Base-by-base conservation (phyloP, 83 land plant species). In the Picea engelmannii region DNA sequence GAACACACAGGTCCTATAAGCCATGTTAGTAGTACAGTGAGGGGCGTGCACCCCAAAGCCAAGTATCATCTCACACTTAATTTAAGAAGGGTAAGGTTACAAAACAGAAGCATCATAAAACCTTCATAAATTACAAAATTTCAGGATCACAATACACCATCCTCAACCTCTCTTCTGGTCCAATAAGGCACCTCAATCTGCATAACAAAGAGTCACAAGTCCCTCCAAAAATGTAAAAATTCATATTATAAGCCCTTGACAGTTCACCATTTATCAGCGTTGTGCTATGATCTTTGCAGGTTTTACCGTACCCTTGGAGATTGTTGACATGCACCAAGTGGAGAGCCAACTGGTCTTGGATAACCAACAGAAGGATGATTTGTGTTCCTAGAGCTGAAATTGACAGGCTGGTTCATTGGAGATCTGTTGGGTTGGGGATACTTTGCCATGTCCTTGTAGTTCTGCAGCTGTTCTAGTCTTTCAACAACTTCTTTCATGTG, bases 401-500 rank as follows among this genome's bases (percentile, higher is more conserved):
- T 76, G 38, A 76, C 76, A 3, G 13, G 47, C 16, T 52, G 78
- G 13, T 24, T 52, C 78, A 55, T 76, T 76, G 62, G 62, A 24
- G 58, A 52, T 76, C 55, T 38, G 16, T 76, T 62, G 2, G 5
- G 55, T 23, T 76, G 61, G 16, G 31, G 55, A 76, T 76, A 9
- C 78, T 27, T 76, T 49, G 60, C 20, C 24, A 62, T 52, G 12
- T 11, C 5, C 47, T 76, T 76, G 78, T 15, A 5, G 8, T 79
- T 83, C 52, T 86, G 92, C 52, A 90, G 80, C 82, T 86, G 76
- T 65, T 88, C 92, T 40, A 90, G 76, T 47, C 82, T 77, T 47
- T 78, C 68, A 13, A 92, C 88, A 2, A 92, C 88, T 44, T 82
- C 83, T 11, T 81, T 76, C 88, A 90, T 90, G 66, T 23, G 83